These are phyloP conservation scores for Candida takata DNA, from an alignment of 805 yeast genomes.

Conservation along the genomic window DNA sequence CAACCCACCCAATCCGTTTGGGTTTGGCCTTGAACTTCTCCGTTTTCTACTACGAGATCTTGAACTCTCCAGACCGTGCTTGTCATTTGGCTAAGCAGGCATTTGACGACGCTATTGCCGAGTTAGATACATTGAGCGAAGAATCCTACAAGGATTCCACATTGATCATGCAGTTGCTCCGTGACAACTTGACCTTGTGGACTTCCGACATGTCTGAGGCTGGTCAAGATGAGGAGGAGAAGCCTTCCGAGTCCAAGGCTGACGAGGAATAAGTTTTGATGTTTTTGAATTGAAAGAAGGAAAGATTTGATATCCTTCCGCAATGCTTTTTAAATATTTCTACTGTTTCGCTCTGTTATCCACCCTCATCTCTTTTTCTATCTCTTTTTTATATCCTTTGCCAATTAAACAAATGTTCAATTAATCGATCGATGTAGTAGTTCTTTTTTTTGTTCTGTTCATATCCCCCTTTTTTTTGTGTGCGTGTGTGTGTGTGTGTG, in stretches of 20 bases:
- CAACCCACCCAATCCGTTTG: conserved; percentile 97
- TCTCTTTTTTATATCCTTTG: neutral
- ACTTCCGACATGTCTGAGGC: conserved; percentile 89
- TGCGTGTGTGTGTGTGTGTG: no score
- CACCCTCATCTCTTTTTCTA: neutral
- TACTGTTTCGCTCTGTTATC: neutral
- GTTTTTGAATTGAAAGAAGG: neutral
- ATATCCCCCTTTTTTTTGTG: no score
- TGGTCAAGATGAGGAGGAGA: conserved; percentile 48
- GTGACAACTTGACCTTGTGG: conserved; percentile 98
- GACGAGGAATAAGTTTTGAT: conserved; percentile 28
- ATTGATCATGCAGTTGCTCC: conserved; percentile 95
- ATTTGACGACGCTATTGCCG: conserved; percentile 98
- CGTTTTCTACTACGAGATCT: conserved; percentile 96
- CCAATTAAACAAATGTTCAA: neutral
- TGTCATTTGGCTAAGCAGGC: conserved; percentile 99
- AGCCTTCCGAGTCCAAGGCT: conserved; percentile 23
- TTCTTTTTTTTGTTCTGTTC: no score
- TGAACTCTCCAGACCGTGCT: conserved; percentile 97
- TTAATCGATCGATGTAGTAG: no score
- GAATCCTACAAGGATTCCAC: conserved; percentile 98
- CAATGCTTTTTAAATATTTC: no score
- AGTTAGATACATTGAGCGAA: conserved; percentile 93
- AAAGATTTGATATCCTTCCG: neutral
- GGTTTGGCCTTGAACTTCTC: conserved; percentile 97